Evolutionary conservation across 371 early-diverging fungal species (phyloP).

Genomic region (Gilbertella persicaria): DNA sequence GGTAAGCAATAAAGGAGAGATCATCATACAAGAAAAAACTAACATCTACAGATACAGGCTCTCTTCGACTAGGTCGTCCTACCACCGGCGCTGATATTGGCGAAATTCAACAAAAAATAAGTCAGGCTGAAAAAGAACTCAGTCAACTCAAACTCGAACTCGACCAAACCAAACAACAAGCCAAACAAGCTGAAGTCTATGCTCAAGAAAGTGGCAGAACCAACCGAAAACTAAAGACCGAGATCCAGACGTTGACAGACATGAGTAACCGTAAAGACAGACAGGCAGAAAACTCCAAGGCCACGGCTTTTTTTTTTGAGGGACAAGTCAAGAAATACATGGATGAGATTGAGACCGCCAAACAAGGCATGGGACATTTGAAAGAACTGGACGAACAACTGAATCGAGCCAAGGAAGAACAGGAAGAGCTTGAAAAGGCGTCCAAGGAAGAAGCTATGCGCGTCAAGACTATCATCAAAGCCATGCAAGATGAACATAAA

Average conservation of each 20-base stretch:
- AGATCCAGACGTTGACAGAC: slow-evolving; percentile 53
- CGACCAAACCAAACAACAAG: slow-evolving; percentile 48
- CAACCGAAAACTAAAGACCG: slow-evolving; percentile 49
- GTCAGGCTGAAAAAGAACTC: slow-evolving; percentile 44
- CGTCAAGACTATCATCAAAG: slow-evolving; percentile 30
- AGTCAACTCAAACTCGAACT: slow-evolving; percentile 35
- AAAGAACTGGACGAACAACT: slow-evolving; percentile 49
- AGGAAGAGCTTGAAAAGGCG: slow-evolving; percentile 35
- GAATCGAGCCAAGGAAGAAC: slow-evolving; percentile 41
- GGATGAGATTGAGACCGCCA: slow-evolving; percentile 53
- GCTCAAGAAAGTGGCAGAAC: slow-evolving; percentile 52
- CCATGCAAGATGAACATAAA: slow-evolving; percentile 34
- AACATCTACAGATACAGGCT: slow-evolving; percentile 1
- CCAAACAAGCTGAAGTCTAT: slow-evolving; percentile 47
- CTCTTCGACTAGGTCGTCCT: slow-evolving; percentile 17
- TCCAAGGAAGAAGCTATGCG: slow-evolving; percentile 34
- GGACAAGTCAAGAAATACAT: slow-evolving; percentile 54
- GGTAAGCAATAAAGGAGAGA: background rate
- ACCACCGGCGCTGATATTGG: slow-evolving; percentile 54
- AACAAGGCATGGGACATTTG: slow-evolving; percentile 48
- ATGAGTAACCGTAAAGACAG: slow-evolving; percentile 56
- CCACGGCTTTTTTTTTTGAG: slow-evolving; percentile 55
- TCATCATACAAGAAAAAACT: slow-evolving; percentile 1
- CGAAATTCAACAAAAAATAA: slow-evolving; percentile 50
- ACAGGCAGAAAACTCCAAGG: slow-evolving; percentile 54